Evolutionary conservation across 169 alveolate species (phyloP).

Genomic region (Eimeria brunetti): DNA sequence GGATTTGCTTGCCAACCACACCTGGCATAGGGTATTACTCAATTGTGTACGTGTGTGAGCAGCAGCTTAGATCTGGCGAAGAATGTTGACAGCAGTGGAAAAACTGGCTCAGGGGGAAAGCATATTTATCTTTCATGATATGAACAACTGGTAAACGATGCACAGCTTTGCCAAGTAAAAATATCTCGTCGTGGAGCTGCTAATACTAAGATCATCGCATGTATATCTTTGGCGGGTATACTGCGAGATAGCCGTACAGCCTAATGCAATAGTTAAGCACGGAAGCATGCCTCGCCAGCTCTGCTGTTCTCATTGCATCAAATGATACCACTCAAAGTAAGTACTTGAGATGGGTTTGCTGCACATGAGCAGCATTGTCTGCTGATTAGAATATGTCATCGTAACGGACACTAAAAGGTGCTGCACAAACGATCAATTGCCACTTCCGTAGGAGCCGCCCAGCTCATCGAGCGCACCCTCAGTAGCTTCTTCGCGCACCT

Average conservation of each 20-base stretch:
- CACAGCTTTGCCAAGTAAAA: background rate
- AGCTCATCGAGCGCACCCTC: constrained; percentile 60
- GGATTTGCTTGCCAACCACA: no score
- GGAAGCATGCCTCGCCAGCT: background rate
- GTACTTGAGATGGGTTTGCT: background rate
- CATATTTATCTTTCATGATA: background rate
- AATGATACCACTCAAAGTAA: background rate
- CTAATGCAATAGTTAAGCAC: background rate
- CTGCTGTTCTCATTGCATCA: background rate
- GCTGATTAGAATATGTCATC: background rate
- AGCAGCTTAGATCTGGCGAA: no score
- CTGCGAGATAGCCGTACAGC: background rate
- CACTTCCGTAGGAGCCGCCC: constrained; percentile 27
- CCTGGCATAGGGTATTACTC: no score
- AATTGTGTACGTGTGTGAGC: no score
- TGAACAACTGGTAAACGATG: background rate
- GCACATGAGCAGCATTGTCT: background rate
- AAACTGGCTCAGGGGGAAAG: no score
- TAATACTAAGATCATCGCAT: background rate
- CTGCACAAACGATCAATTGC: constrained; percentile 35
- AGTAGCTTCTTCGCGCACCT: constrained; percentile 51
- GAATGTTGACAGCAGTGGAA: no score
- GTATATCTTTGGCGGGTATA: background rate
- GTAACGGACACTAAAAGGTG: background rate
- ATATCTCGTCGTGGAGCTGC: background rate